Evolutionary conservation across 2,329 filamentous ascomycete genomes (phyloP), one percentile per base, ranked within the genome.

Genomic region (Didymellaceae sp.): DNA sequence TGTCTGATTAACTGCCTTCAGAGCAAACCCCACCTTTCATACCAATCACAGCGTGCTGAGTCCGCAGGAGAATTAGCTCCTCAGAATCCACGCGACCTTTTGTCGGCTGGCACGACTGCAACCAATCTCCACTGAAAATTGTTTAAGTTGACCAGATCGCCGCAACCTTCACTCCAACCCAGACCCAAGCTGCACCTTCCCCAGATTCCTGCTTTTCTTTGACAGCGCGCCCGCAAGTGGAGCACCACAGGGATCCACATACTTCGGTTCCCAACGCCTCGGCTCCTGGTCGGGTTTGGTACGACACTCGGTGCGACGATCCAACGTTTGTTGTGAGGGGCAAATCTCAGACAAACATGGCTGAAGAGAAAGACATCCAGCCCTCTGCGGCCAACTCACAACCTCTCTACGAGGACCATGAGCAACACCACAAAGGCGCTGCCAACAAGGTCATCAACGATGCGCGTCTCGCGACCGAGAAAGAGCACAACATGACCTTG

Each of bases 401-500:
- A n/a, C 40, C 51, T 13, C 44, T 60, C 6, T 52, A 57, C 18
- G 53, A 62, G 20, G 57, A 63, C 4, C 43, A 57, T 17, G 54
- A 57, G n/a, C 40, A 30, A 22, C 40, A 57, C 32, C 68, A 69
- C 49, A 65, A 68, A 30, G 55, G 58, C 18, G 62, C 68, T 22
- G 64, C 66, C 11, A 57, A 68, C 41, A 62, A 62, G 21, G 57
- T 75, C 39, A 70, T 74, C 55, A 61, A 70, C 50, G 74, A 77
- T 58, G 77, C 77, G 28, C 73, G 73, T 45, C 66, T 67, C 16
- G 78, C 78, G 11, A 77, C 77, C 4, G 76, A 78, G 34, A 78
- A 77, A 49, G 78, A 80, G 58, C 77, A 77, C 52, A 75, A 68
- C 40, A 80, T 80, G 78, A 77, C 75, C 10, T 77, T 96, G 50